phyloP scores from a whole-genome alignment of 192 early-diverging fungal species.

The Gamsiella multidivaricata region DNA sequence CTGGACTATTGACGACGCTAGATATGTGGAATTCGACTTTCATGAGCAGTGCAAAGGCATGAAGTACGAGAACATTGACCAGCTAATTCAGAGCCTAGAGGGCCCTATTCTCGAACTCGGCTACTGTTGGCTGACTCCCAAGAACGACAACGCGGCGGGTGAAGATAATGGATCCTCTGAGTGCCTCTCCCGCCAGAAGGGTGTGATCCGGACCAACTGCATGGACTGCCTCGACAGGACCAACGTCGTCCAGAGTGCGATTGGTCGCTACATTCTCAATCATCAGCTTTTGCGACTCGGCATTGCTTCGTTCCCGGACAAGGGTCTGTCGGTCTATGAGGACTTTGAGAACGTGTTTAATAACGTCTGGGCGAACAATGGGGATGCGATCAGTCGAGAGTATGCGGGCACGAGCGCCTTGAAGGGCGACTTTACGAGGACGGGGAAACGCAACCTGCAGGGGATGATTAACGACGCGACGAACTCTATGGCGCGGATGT shows the following conservation, averaged over 20 bases:
- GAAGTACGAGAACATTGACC: constrained; percentile 88
- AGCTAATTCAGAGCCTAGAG: constrained; percentile 75
- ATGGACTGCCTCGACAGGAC: constrained; percentile 99
- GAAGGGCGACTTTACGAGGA: constrained; percentile 83
- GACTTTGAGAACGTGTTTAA: constrained; percentile 76
- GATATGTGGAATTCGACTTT: constrained; percentile 94
- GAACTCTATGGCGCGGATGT: constrained; percentile 79
- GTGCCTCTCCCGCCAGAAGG: constrained; percentile 48
- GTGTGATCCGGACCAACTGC: constrained; percentile 79
- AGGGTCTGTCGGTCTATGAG: constrained; percentile 70
- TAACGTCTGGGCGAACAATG: constrained; percentile 84
- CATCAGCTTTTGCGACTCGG: constrained; percentile 75
- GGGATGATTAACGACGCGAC: constrained; percentile 82
- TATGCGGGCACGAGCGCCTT: constrained; percentile 84
- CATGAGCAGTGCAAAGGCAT: constrained; percentile 92
- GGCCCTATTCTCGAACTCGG: constrained; percentile 73
- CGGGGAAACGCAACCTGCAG: constrained; percentile 78
- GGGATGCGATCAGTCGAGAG: constrained; percentile 80
- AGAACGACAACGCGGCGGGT: neutral
- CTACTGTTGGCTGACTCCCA: constrained; percentile 55
- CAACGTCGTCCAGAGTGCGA: constrained; percentile 84
- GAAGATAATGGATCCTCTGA: constrained; percentile 24
- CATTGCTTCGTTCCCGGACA: constrained; percentile 71
- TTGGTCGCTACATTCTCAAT: constrained; percentile 72
- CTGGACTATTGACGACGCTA: constrained; percentile 1